phyloP scores from a whole-genome alignment of 495 filamentous ascomycete genomes.

The Cercophora scortea region DNA sequence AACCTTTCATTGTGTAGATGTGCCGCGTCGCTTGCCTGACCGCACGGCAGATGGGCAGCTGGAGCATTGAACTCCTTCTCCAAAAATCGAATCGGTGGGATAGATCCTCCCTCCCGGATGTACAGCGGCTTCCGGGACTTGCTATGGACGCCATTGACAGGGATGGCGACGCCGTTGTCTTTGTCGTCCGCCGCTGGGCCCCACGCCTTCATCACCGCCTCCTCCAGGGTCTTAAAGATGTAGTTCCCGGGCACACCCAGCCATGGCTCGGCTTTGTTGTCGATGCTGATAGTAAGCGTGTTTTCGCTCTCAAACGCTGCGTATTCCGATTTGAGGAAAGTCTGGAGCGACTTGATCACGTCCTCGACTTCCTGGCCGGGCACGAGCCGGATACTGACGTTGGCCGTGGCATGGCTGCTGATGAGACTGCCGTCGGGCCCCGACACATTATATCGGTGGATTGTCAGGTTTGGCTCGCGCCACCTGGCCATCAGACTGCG shows the following conservation, averaged over 20 bases:
- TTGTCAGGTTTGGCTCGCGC: constrained; percentile 91
- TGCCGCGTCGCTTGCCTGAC: constrained; percentile 87
- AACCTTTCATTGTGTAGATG: constrained; percentile 94
- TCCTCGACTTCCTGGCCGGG: constrained; percentile 78
- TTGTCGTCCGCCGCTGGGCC: neutral
- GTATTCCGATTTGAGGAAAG: constrained; percentile 67
- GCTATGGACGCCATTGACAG: constrained; percentile 9
- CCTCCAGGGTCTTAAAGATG: constrained; percentile 82
- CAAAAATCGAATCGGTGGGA: constrained; percentile 85
- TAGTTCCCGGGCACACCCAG: constrained; percentile 85
- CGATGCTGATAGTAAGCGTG: constrained; percentile 70
- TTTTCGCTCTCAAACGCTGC: constrained; percentile 67
- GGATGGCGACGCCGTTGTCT: neutral
- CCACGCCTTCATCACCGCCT: constrained; percentile 83
- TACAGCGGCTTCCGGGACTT: constrained; percentile 60
- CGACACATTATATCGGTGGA: constrained; percentile 87
- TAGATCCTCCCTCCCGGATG: constrained; percentile 91
- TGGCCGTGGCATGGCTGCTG: constrained; percentile 73
- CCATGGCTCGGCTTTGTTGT: constrained; percentile 93
- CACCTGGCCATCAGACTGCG: constrained; percentile 82
- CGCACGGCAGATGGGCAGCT: constrained; percentile 88
- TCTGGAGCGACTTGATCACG: constrained; percentile 57
- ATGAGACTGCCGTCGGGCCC: constrained; percentile 83
- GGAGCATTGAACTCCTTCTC: constrained; percentile 92
- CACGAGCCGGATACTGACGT: constrained; percentile 84